phyloP scores from a whole-genome alignment of 805 yeast species.

The Novakomyces olei region DNA sequence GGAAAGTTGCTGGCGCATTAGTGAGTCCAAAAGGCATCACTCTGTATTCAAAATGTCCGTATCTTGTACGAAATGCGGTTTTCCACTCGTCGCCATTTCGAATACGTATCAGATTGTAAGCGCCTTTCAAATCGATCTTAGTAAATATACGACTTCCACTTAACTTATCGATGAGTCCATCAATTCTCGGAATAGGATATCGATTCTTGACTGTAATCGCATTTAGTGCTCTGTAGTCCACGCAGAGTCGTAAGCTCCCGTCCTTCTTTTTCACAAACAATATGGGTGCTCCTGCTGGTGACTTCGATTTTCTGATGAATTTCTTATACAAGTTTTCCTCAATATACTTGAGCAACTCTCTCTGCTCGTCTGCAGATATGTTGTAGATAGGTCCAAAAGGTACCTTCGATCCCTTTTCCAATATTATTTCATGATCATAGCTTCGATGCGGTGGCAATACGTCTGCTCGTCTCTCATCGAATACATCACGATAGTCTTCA shows the following conservation, averaged over 20 bases:
- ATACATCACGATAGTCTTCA: not conserved
- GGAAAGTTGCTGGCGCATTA: slow-evolving; percentile 13
- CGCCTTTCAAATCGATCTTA: slow-evolving; percentile 10
- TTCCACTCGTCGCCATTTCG: slow-evolving; percentile 16
- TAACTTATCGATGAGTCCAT: slow-evolving; percentile 6
- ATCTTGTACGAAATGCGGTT: slow-evolving; percentile 11
- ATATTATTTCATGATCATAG: not conserved
- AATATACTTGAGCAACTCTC: not conserved
- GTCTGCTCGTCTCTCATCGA: not conserved
- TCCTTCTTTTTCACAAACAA: slow-evolving; percentile 10
- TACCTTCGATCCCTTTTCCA: not conserved
- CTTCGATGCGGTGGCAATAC: not conserved
- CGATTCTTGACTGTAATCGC: slow-evolving; percentile 7
- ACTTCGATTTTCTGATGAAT: slow-evolving; percentile 3
- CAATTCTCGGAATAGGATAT: slow-evolving; percentile 10
- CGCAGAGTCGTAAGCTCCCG: slow-evolving; percentile 9
- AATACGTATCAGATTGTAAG: slow-evolving; percentile 5
- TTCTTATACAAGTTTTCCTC: not conserved
- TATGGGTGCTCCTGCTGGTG: slow-evolving; percentile 7
- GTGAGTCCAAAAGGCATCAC: slow-evolving; percentile 14
- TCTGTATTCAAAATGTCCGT: slow-evolving; percentile 11
- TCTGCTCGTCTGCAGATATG: not conserved
- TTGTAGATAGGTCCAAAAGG: not conserved
- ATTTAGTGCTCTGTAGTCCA: slow-evolving; percentile 11
- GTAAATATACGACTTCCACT: slow-evolving; percentile 6